A percentile compares a stretch with the other conserved stretches of the same genome.
phyloP scores from a whole-genome alignment of 2,329 filamentous ascomycete species.

The Stromatinia cepivora region DNA sequence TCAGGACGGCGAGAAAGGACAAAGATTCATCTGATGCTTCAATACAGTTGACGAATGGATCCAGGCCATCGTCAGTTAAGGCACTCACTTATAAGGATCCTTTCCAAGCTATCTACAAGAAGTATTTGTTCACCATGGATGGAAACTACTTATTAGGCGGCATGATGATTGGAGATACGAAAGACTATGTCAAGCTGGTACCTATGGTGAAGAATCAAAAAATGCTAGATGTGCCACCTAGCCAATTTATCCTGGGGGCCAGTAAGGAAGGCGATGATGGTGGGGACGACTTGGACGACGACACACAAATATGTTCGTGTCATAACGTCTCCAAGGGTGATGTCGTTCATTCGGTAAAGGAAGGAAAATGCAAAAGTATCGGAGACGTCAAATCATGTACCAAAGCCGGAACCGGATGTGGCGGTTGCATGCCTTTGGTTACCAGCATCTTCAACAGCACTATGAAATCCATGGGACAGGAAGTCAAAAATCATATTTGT shows the following conservation, averaged over 20 bases:
- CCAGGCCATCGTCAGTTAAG: slow-evolving; percentile 66
- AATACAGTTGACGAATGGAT: slow-evolving; percentile 55
- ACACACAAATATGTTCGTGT: slow-evolving; percentile 88
- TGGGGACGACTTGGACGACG: slow-evolving; percentile 75
- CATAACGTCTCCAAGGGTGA: slow-evolving; percentile 91
- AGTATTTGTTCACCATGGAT: slow-evolving; percentile 86
- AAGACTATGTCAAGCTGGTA: slow-evolving; percentile 85
- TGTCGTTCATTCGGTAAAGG: slow-evolving; percentile 69
- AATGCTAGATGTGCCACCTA: slow-evolving; percentile 72
- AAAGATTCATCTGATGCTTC: slow-evolving; percentile 44
- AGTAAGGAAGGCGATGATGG: slow-evolving; percentile 72
- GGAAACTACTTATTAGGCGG: slow-evolving; percentile 90
- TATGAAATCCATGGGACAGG: slow-evolving; percentile 81
- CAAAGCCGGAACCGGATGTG: slow-evolving; percentile 88
- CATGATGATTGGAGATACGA: slow-evolving; percentile 95
- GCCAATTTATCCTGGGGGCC: slow-evolving; percentile 79
- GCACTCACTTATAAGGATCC: slow-evolving; percentile 86
- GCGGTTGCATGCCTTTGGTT: slow-evolving; percentile 85
- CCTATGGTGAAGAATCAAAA: slow-evolving; percentile 85
- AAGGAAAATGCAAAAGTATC: slow-evolving; percentile 77
- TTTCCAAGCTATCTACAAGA: slow-evolving; percentile 87
- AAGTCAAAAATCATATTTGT: slow-evolving; percentile 84
- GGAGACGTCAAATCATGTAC: slow-evolving; percentile 85
- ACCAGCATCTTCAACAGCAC: slow-evolving; percentile 88
- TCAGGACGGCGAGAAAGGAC: slow-evolving; percentile 51